Evolutionary conservation across 2,329 filamentous ascomycete species (phyloP).

Genomic region (Diplodia corticola): DNA sequence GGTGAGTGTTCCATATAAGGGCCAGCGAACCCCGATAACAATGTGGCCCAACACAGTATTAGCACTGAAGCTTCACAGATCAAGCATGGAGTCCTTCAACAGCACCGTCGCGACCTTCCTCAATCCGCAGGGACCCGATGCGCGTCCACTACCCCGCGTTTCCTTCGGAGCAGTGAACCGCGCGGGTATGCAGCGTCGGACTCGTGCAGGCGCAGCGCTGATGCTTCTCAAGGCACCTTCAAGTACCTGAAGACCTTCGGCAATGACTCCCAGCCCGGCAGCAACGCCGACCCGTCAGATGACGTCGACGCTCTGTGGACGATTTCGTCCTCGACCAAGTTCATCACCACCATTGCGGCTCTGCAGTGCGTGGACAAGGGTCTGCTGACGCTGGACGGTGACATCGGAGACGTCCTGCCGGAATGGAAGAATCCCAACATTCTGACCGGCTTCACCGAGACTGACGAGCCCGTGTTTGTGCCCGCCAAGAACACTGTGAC

Average conservation of each 20-base stretch:
- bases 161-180: conserved; percentile 13
- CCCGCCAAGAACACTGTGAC: background rate
- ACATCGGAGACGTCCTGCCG: conserved; percentile 34
- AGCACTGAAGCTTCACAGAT: background rate
- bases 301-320: conserved; percentile 25
- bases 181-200: background rate
- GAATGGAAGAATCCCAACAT: conserved; percentile 34
- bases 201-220: background rate
- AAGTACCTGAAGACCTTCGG: conserved; percentile 7
- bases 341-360: conserved; percentile 38
- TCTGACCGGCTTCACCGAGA: conserved; percentile 28
- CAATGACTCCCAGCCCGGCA: background rate
- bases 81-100: conserved; percentile 16
- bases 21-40: background rate
- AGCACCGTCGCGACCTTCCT: conserved; percentile 5
- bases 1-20: background rate
- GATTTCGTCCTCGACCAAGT: conserved; percentile 42
- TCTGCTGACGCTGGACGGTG: conserved; percentile 33
- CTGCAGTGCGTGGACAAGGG: conserved; percentile 41
- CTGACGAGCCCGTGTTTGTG: conserved; percentile 29
- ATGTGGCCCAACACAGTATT: background rate
- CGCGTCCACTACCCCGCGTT: background rate
- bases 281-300: background rate
- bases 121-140: background rate
- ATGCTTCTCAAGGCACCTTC: background rate